Evolutionary conservation across 2,329 filamentous ascomycete species (phyloP).

Genomic region (Aureobasidium lini): DNA sequence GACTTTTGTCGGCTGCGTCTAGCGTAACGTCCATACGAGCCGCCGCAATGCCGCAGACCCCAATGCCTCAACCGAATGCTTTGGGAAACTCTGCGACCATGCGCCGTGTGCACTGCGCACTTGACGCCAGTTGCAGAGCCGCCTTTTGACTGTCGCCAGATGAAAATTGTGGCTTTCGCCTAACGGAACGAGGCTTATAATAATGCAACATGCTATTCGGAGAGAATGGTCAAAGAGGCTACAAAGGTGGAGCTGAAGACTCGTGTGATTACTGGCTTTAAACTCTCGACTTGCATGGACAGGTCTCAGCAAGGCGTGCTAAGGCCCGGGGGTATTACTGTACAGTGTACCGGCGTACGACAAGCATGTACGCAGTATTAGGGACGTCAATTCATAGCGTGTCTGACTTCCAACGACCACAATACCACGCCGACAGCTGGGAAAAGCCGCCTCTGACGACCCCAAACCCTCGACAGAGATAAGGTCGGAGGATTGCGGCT

Average conservation of each 20-base stretch:
- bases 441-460: too few relatives aligned
- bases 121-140: not conserved
- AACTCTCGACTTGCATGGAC: not conserved
- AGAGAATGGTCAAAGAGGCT: not conserved
- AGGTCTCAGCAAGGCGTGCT: not conserved
- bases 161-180: not conserved
- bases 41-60: not conserved
- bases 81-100: not conserved
- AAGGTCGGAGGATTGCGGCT: too few relatives aligned
- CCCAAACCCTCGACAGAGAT: too few relatives aligned
- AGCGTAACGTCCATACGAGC: not conserved
- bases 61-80: constrained; percentile 5
- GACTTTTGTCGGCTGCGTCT: not conserved
- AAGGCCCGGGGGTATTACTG: not conserved
- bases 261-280: not conserved
- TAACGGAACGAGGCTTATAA: not conserved
- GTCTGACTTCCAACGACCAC: not conserved
- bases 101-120: not conserved
- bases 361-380: not conserved
- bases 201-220: not conserved
- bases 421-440: too few relatives aligned
- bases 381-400: not conserved
- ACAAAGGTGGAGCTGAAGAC: not conserved
- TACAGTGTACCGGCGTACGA: not conserved
- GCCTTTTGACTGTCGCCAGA: not conserved